Evolutionary conservation across 129 eudicot species (phyloP).

Genomic region (Artemisia annua): DNA sequence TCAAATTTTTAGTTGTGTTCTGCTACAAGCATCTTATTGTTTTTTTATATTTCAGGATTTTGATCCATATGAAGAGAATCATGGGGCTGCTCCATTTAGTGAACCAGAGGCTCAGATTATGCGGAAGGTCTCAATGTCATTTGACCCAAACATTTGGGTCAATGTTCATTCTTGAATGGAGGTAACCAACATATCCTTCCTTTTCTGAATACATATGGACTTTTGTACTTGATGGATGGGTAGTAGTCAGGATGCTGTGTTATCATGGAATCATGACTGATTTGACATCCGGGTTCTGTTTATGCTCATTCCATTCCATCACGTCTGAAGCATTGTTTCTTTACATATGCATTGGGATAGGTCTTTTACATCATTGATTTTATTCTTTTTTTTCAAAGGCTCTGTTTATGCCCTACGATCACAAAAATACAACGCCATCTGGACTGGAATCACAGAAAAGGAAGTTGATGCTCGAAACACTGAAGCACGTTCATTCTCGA

Average conservation of each 20-base stretch:
- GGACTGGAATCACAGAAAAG: too few relatives aligned
- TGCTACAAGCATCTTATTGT: slow-evolving; percentile 5
- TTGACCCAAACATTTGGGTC: slow-evolving; percentile 96
- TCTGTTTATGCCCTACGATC: slow-evolving; percentile 97
- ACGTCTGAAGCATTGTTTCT: not conserved
- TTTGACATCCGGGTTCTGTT: not conserved
- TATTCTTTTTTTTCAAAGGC: slow-evolving; percentile 43
- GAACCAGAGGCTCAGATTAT: slow-evolving; percentile 92
- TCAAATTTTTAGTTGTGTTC: not conserved
- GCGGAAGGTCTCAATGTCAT: slow-evolving; percentile 74
- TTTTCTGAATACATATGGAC: not conserved
- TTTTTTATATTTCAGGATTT: slow-evolving; percentile 49
- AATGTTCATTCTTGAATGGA: slow-evolving; percentile 99
- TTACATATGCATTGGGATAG: not conserved
- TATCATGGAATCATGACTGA: not conserved
- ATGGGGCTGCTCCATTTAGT: slow-evolving; percentile 88
- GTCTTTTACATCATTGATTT: slow-evolving; percentile 9
- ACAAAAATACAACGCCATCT: slow-evolving; percentile 34
- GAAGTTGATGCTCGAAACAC: too few relatives aligned
- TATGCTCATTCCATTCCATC: not conserved
- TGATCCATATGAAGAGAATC: slow-evolving; percentile 94
- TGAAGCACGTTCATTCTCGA: too few relatives aligned
- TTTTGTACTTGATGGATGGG: slow-evolving; percentile 17
- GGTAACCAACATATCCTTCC: slow-evolving; percentile 41
- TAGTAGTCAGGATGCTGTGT: slow-evolving; percentile 9